These are phyloP conservation scores for Hibiscus trionum DNA, from an alignment of 345 rosid genomes.

Conservation along the genomic window DNA sequence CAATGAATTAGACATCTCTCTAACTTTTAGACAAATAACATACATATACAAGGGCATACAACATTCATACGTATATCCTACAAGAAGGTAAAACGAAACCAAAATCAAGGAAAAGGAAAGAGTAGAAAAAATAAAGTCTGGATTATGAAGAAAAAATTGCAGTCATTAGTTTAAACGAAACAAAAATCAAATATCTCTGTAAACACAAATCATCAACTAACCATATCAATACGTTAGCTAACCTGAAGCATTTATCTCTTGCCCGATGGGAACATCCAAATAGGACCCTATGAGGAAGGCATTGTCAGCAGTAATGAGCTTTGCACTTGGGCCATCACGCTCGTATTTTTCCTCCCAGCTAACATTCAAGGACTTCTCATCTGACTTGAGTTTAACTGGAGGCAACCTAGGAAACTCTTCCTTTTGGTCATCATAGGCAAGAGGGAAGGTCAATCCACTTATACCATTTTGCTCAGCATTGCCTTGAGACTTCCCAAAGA, in stretches of 20 bases:
- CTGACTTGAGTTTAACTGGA: conserved; percentile 94
- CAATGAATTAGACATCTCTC: not conserved
- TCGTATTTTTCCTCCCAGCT: conserved; percentile 90
- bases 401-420: conserved; percentile 91
- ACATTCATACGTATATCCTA: not conserved
- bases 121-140: not conserved
- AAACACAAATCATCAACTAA: not conserved
- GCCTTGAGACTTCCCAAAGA: conserved; percentile 52
- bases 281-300: conserved; percentile 76
- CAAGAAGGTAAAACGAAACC: not conserved
- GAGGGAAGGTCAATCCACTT: conserved; percentile 40
- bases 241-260: conserved; percentile 92
- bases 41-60: not conserved
- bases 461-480: conserved; percentile 30
- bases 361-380: conserved; percentile 57
- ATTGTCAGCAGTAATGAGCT: conserved; percentile 54
- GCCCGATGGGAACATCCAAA: conserved; percentile 92
- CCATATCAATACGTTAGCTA: conserved; percentile 12
- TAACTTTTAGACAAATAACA: not conserved
- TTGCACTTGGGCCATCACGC: conserved; percentile 47
- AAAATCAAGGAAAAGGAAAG: not conserved
- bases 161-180: not conserved
- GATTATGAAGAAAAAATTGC: not conserved
- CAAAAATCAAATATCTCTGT: not conserved
- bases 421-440: conserved; percentile 50